phyloP scores from a whole-genome alignment of 2,329 filamentous ascomycete species.

The Aspergillus neotritici region DNA sequence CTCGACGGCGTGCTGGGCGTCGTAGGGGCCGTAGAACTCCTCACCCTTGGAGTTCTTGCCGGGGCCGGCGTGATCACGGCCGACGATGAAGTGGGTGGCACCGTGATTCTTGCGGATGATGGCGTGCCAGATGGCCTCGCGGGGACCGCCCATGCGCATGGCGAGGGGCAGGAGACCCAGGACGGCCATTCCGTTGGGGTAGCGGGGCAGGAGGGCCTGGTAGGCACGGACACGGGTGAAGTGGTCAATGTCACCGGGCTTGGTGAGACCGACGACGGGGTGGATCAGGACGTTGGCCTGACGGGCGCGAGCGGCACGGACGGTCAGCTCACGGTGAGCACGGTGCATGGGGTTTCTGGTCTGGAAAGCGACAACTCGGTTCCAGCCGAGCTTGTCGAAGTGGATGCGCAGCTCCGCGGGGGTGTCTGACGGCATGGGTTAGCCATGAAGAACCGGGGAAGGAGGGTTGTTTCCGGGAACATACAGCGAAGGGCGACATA shows the following conservation, averaged over 20 bases:
- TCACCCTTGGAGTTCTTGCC: constrained; percentile 97
- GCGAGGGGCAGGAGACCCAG: constrained; percentile 90
- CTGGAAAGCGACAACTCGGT: constrained; percentile 96
- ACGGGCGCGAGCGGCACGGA: constrained; percentile 88
- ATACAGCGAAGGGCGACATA: constrained; percentile 91
- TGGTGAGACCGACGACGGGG: constrained; percentile 95
- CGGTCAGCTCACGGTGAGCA: constrained; percentile 94
- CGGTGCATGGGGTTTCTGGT: constrained; percentile 99
- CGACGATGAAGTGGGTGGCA: constrained; percentile 98
- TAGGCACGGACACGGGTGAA: constrained; percentile 99
- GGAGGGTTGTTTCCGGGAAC: constrained; percentile 25
- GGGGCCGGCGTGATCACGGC: constrained; percentile 94
- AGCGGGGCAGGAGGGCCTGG: constrained; percentile 90
- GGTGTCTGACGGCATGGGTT: constrained; percentile 55
- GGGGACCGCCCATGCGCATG: constrained; percentile 98
- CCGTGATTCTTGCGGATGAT: constrained; percentile 99
- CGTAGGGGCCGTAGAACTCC: constrained; percentile 97
- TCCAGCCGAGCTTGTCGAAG: constrained; percentile 99
- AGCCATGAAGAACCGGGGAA: constrained; percentile 2
- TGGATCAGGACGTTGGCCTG: constrained; percentile 99
- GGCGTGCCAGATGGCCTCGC: constrained; percentile 98
- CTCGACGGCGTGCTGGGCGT: constrained; percentile 92
- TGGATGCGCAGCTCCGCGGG: constrained; percentile 90
- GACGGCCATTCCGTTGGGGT: constrained; percentile 98
- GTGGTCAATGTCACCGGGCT: constrained; percentile 99